Conservation (phyloP, 805 yeast species). For the Alloascoidea hylecoeti region DNA sequence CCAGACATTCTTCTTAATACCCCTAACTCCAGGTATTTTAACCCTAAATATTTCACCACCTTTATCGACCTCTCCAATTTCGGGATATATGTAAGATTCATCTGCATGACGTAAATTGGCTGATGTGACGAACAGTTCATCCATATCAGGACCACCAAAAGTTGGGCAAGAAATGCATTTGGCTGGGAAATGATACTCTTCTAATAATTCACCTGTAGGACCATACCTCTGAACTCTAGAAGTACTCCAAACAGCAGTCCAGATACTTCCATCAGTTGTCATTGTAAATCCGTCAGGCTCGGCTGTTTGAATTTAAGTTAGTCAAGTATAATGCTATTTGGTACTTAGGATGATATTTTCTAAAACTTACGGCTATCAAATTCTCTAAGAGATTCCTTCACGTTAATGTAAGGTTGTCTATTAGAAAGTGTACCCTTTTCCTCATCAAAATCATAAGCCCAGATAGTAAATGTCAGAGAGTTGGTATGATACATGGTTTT, state of each 20-base stretch:
- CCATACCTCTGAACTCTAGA: constrained; percentile 39
- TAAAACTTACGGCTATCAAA: constrained; percentile 15
- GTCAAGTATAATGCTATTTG: neutral
- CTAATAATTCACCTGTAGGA: constrained; percentile 31
- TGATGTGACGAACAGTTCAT: constrained; percentile 53
- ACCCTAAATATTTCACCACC: constrained; percentile 50
- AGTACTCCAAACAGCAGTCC: constrained; percentile 56
- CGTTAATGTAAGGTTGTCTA: constrained; percentile 23
- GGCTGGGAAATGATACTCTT: constrained; percentile 42
- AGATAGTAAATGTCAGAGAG: constrained; percentile 30
- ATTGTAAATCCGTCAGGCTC: constrained; percentile 78
- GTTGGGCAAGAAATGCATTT: constrained; percentile 50
- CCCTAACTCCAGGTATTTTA: constrained; percentile 22
- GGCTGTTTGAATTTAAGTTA: constrained; percentile 11
- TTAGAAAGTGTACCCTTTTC: constrained; percentile 21
- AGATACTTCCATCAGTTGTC: constrained; percentile 37
- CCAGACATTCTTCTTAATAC: constrained; percentile 18
- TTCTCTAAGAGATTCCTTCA: constrained; percentile 14
- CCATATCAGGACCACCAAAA: constrained; percentile 43
- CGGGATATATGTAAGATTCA: constrained; percentile 17
- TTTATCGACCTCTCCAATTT: constrained; percentile 25
- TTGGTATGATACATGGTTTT: constrained; percentile 38
- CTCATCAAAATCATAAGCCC: constrained; percentile 29
- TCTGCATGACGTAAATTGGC: constrained; percentile 39
- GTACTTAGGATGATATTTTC: constrained; percentile 4